Conservation (phyloP, 208 protist species). For the Trypanosoma lewisi region DNA sequence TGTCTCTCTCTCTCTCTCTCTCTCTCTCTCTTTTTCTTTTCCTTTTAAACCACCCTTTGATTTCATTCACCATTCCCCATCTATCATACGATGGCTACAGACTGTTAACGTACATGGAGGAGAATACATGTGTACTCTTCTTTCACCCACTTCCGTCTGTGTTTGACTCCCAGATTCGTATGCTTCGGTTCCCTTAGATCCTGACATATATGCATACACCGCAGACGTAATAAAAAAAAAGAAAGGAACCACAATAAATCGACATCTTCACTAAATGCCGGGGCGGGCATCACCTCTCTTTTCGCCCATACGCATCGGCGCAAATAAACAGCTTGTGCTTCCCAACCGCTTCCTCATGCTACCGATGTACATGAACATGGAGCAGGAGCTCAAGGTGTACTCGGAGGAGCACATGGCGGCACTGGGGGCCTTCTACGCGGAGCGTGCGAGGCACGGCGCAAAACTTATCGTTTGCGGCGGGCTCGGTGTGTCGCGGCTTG, state of each 20-base stretch:
- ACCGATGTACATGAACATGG: constrained; percentile 86
- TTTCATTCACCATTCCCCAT: too few relatives aligned
- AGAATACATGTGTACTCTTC: too few relatives aligned
- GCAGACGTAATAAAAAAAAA: neutral
- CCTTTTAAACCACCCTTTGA: too few relatives aligned
- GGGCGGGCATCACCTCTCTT: constrained; percentile 35
- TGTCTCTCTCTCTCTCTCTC: too few relatives aligned
- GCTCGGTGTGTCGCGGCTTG: constrained; percentile 75
- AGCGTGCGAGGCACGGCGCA: constrained; percentile 81
- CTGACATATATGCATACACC: too few relatives aligned
- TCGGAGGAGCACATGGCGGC: constrained; percentile 67
- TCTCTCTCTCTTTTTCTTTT: too few relatives aligned
- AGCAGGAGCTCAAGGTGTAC: constrained; percentile 55
- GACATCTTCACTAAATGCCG: neutral
- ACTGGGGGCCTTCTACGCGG: constrained; percentile 78
- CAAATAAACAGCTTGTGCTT: constrained; percentile 29
- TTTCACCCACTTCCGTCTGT: too few relatives aligned
- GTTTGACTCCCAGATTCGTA: too few relatives aligned
- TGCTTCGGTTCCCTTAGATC: too few relatives aligned
- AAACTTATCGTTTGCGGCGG: constrained; percentile 90
- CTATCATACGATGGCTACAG: too few relatives aligned
- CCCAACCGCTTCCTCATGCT: constrained; percentile 87
- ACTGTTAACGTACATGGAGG: too few relatives aligned
- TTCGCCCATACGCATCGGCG: constrained; percentile 54
- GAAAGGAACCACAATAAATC: neutral